Percentiles rank a stretch among this genome's conserved stretches.
Conservation (phyloP, 2,329 filamentous ascomycete genomes). For the Dactylellina cionopaga region DNA sequence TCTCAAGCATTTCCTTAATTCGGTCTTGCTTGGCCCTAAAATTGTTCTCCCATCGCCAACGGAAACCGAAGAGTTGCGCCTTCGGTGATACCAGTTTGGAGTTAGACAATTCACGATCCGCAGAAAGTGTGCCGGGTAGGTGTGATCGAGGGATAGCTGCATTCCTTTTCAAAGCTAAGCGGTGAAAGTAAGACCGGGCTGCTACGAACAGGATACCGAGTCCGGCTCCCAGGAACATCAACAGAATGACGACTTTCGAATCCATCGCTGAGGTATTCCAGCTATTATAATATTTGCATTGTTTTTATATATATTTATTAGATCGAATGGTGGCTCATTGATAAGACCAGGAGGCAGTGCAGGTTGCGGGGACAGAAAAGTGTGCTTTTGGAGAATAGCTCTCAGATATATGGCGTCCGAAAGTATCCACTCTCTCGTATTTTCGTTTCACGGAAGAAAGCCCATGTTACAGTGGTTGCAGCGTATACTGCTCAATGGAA, state of each 20-base stretch:
- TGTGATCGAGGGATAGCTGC: neutral
- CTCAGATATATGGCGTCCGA: too few relatives aligned
- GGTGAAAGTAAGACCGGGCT: constrained; percentile 18
- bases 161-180: neutral
- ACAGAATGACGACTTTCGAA: constrained; percentile 5
- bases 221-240: constrained; percentile 33
- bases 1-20: constrained; percentile 40
- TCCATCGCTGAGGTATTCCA: neutral
- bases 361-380: neutral
- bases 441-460: constrained; percentile 6
- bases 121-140: constrained; percentile 1
- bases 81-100: constrained; percentile 19
- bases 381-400: neutral
- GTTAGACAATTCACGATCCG: constrained; percentile 1
- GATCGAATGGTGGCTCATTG: too few relatives aligned
- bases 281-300: constrained; percentile 3
- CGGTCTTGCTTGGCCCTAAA: constrained; percentile 29
- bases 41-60: constrained; percentile 46
- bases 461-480: neutral
- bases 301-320: too few relatives aligned
- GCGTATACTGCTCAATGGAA: too few relatives aligned
- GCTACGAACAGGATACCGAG: constrained; percentile 20
- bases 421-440: constrained; percentile 35
- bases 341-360: neutral
- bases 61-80: constrained; percentile 8